phyloP scores from a whole-genome alignment of 1,284 basidiomycete genomes.

The Fomitopsis betulina region DNA sequence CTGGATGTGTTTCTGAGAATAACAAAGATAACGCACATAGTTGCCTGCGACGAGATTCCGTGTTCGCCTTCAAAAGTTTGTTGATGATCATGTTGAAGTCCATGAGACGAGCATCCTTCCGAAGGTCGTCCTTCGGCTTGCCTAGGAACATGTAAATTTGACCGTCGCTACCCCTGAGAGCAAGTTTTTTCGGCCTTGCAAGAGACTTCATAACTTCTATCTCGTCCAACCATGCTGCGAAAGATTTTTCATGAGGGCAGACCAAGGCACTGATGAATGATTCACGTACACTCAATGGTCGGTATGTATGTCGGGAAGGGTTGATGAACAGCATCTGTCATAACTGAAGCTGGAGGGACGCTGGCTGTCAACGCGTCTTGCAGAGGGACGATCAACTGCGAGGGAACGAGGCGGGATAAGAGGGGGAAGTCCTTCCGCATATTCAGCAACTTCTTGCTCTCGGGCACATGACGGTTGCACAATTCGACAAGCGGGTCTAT shows the following conservation, averaged over 20 bases:
- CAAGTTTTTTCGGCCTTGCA: constrained; percentile 90
- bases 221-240: constrained; percentile 71
- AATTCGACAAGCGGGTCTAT: constrained; percentile 66
- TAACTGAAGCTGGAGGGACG: constrained; percentile 70
- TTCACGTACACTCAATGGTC: constrained; percentile 64
- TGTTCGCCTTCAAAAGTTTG: constrained; percentile 91
- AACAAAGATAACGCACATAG: constrained; percentile 56
- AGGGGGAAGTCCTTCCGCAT: constrained; percentile 66
- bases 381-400: constrained; percentile 80
- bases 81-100: constrained; percentile 99
- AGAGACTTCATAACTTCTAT: constrained; percentile 93
- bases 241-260: neutral
- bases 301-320: constrained; percentile 83
- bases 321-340: constrained; percentile 58
- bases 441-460: constrained; percentile 45
- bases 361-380: constrained; percentile 92
- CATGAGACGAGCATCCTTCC: constrained; percentile 98
- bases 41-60: constrained; percentile 86
- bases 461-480: constrained; percentile 54
- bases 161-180: constrained; percentile 82
- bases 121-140: constrained; percentile 96
- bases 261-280: neutral
- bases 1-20: neutral
- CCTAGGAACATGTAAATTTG: constrained; percentile 89
- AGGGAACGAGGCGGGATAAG: constrained; percentile 56